These are phyloP conservation scores for Macrocybe gigantea DNA, from an alignment of 768 basidiomycete species.

Conservation along the genomic window DNA sequence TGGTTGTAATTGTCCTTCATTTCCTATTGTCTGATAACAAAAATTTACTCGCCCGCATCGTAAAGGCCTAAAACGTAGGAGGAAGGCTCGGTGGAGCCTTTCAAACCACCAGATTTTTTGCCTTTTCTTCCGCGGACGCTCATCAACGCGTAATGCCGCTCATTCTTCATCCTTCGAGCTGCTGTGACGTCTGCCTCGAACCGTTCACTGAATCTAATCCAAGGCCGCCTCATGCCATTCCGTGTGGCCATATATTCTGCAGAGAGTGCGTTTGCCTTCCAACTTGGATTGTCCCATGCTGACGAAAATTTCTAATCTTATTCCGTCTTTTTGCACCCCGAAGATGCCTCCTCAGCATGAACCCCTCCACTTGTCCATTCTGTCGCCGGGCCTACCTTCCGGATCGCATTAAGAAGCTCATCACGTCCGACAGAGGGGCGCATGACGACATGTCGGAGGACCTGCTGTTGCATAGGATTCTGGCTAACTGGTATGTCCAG, in stretches of 20 bases:
- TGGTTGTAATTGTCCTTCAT: no score
- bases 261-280: conserved; percentile 39
- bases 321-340: no score
- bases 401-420: conserved; percentile 15
- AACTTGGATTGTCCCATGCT: no score
- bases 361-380: conserved; percentile 12
- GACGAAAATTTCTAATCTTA: no score
- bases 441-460: not conserved
- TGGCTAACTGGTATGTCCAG: conserved; percentile 2
- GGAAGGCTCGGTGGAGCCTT: no score
- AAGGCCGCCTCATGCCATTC: conserved; percentile 61
- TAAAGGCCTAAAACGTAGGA: no score
- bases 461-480: conserved; percentile 1
- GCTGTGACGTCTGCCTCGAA: conserved; percentile 74
- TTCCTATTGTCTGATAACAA: no score
- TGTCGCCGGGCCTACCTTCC: conserved; percentile 13
- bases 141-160: conserved; percentile 24
- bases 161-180: conserved; percentile 62
- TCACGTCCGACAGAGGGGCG: conserved; percentile 5
- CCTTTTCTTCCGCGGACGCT: no score
- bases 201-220: conserved; percentile 48
- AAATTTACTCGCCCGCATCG: no score
- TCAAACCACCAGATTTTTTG: no score
- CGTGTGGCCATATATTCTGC: conserved; percentile 78
- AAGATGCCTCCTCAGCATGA: not conserved